phyloP scores from a whole-genome alignment of 2,329 filamentous ascomycete species.

The Chrysoporthe puriensis region DNA sequence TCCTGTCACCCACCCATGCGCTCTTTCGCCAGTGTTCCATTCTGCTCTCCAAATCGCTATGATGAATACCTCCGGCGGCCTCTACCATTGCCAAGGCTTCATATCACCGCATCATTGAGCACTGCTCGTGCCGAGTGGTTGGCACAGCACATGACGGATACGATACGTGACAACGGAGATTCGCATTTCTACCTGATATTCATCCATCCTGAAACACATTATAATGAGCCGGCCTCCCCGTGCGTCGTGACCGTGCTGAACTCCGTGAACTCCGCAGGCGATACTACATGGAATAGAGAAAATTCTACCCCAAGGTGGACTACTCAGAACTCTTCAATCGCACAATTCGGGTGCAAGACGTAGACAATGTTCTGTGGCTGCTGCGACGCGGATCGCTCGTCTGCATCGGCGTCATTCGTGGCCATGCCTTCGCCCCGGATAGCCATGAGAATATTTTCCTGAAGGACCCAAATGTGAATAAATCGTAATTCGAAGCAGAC shows the following conservation, averaged over 20 bases:
- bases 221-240: constrained; percentile 14
- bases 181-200: not conserved
- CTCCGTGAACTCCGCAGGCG: not conserved
- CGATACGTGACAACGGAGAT: not conserved
- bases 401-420: constrained; percentile 47
- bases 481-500: constrained; percentile 1
- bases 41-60: not conserved
- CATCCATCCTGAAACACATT: constrained; percentile 10
- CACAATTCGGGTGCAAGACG: constrained; percentile 92
- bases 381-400: constrained; percentile 48
- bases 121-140: not conserved
- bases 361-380: constrained; percentile 67
- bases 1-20: not conserved
- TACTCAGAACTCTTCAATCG: constrained; percentile 67
- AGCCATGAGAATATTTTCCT: constrained; percentile 88
- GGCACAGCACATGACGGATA: not conserved
- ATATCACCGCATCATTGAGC: not conserved
- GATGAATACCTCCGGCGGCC: not conserved
- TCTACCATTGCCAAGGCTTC: not conserved
- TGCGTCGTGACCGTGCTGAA: constrained; percentile 7
- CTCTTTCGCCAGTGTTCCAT: not conserved
- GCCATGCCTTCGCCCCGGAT: constrained; percentile 66
- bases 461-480: constrained; percentile 41
- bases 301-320: constrained; percentile 2
- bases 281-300: not conserved